Evolutionary conservation across 176 grass and related monocot species (phyloP), one percentile per base, ranked within the genome.

Genomic region (Alopecurus myosuroides): DNA sequence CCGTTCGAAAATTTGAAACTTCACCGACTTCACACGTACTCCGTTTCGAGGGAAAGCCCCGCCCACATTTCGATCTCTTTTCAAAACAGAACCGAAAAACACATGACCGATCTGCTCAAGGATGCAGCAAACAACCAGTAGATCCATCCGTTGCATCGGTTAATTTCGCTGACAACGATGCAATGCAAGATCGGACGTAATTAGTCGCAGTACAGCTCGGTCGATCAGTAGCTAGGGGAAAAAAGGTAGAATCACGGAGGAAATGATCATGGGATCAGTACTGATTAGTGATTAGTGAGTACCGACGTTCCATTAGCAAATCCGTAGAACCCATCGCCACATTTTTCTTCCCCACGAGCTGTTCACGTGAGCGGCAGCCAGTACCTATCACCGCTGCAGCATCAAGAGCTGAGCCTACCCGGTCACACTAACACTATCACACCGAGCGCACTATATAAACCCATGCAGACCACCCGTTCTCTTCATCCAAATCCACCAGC

Each of bases 391-490:
- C 70, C 72, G 36, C 12, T 69, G 36, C 33, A 26, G 3, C 22
- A 48, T 83, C 45, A 90, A 78, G 81, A 17, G 55, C 80, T 20
- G 22, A 58, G 66, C 28, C n/a, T n/a, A n/a, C n/a, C 56, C 56
- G n/a, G 29, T 41, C 48, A 85, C 63, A 48, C 4, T 44, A 55
- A 81, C 64, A 66, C 4, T 53, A 34, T 44, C 51, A 44, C 50
- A 15, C 11, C 6, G n/a, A n/a, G n/a, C n/a, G 44, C 35, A 20
- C 80, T 70, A 86, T 87, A 86, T 86, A 90, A 33, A 50, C 66
- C 79, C 67, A 87, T 90, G 84, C 75, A 49, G 13, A 22, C 67
- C 25, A 50, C 29, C 30, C 1, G 6, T 37, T 44, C 11, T 45
- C 17, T 11, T 15, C 88, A 86, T 86, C 88, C 88, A 83, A 30